A percentile compares a stretch with the other conserved stretches of the same genome.
Evolutionary conservation across 805 yeast species (phyloP).

Genomic region (Candida ipomoeae): DNA sequence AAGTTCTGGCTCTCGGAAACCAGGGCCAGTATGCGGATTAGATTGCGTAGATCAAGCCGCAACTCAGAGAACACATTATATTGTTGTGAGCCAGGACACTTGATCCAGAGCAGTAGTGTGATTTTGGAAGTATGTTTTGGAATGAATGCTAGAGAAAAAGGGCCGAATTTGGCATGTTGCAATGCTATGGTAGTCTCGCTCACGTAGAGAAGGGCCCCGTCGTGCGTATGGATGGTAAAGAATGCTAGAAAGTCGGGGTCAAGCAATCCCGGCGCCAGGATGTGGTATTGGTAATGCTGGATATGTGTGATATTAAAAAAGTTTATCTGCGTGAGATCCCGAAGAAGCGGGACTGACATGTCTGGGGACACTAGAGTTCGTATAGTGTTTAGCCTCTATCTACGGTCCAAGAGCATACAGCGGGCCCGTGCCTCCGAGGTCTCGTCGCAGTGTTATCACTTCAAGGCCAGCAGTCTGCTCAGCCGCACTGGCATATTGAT

Average conservation of each 20-base stretch:
- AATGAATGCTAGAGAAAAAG: constrained; percentile 22
- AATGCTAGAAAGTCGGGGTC: constrained; percentile 13
- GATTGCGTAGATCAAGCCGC: constrained; percentile 9
- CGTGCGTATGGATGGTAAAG: constrained; percentile 22
- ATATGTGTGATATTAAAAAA: neutral
- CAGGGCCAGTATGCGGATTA: constrained; percentile 1
- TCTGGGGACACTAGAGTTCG: neutral
- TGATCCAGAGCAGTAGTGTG: constrained; percentile 9
- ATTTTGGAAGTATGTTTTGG: constrained; percentile 1
- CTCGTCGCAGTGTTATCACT: neutral
- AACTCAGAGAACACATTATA: constrained; percentile 4
- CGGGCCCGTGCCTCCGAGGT: neutral
- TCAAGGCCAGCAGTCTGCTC: neutral
- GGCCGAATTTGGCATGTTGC: constrained; percentile 27
- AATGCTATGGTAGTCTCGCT: constrained; percentile 26
- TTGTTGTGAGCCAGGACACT: neutral
- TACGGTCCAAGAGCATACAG: neutral
- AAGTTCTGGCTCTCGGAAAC: neutral
- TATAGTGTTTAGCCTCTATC: neutral
- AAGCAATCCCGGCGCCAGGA: neutral
- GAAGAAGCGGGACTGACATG: constrained; percentile 3
- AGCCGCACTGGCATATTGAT: constrained; percentile 2
- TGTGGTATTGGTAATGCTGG: neutral
- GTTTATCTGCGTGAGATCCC: constrained; percentile 2
- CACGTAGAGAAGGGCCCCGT: constrained; percentile 23